phyloP scores from a whole-genome alignment of 345 rosid genomes.

The Arabidopsis arenosa region DNA sequence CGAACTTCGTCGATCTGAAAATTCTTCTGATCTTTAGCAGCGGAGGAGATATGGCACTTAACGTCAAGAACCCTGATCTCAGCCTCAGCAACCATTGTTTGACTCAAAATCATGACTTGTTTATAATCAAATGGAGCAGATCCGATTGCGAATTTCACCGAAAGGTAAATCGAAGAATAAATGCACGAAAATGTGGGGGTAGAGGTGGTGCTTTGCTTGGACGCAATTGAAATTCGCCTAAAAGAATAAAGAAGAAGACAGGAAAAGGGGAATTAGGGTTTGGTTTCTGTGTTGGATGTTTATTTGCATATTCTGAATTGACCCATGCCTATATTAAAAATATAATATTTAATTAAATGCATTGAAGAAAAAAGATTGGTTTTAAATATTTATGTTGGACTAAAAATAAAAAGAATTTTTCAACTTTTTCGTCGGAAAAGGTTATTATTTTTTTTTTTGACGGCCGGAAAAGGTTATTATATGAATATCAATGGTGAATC shows the following conservation, averaged over 20 bases:
- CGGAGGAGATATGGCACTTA: conserved; percentile 42
- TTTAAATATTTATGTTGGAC: too few species aligned
- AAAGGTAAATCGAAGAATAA: conserved; percentile 17
- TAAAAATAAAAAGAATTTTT: too few species aligned
- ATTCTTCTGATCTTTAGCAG: conserved; percentile 37
- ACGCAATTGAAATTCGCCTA: conserved; percentile 43
- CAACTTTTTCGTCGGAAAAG: too few species aligned
- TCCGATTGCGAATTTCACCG: conserved; percentile 30
- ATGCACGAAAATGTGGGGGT: conserved; percentile 9
- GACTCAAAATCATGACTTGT: conserved; percentile 41
- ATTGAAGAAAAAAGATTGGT: too few species aligned
- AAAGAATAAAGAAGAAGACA: conserved; percentile 33
- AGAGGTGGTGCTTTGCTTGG: conserved; percentile 30
- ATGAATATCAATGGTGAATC: too few species aligned
- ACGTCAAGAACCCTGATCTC: conserved; percentile 48
- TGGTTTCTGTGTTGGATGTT: conserved; percentile 41
- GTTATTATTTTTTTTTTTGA: too few species aligned
- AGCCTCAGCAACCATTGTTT: conserved; percentile 43
- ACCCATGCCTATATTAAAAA: background rate
- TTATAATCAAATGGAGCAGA: conserved; percentile 19
- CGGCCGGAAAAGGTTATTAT: too few species aligned
- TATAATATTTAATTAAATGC: too few species aligned
- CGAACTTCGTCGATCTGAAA: conserved; percentile 37
- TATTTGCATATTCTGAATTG: conserved; percentile 7
- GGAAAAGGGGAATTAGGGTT: conserved; percentile 36